Evolutionary conservation across 2,329 filamentous ascomycete species (phyloP), one percentile per base, ranked within the genome.

Genomic region (Berkeleyomyces rouxiae): DNA sequence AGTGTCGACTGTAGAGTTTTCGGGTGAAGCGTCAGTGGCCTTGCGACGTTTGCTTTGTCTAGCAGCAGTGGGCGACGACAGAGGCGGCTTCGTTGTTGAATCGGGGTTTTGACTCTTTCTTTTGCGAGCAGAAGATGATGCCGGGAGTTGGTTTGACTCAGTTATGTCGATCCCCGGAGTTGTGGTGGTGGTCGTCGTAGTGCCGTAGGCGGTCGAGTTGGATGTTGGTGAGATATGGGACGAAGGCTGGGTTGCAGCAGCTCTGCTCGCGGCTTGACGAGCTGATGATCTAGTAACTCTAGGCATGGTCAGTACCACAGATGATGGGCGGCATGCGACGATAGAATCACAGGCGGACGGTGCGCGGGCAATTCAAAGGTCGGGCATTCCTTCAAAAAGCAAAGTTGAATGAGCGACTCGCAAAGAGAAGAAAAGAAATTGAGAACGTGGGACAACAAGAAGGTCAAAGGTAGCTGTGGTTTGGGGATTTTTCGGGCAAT

Each of bases 261-360:
- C 76, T 71, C 78, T 78, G 72, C 75, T 82, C 72, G 88, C 87
- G 78, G 88, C 88, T 82, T 89, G 85, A 80, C 90, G 90, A 78
- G 91, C 87, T 75, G 91, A 87, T 71, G 91, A 93, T 79, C 92
- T 90, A 80, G 92, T 96, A 71, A 93, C 85, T 88, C 91, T 96
- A 82, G 85, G 79, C 63, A 65, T 65, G 57, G 63, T 64, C 63
- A 64, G 63, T 59, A 59, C 40, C 42, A 59, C 40, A 42, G 16
- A 33, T 31, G 36, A 46, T 44, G 13, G n/a, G 58, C 36, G 57
- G 61, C 43, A 43, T 63, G 36, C 57, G 44, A 59, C 53, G 55
- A 59, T 63, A n/a, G 44, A 63, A 59, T 63, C 61, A 59, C 39
- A 31, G 51, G 49, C 61, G 36, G 13, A 23, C 36, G 37, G 58